These are phyloP conservation scores for Suillus plorans DNA, from an alignment of 768 basidiomycete species.

Conservation along the genomic window DNA sequence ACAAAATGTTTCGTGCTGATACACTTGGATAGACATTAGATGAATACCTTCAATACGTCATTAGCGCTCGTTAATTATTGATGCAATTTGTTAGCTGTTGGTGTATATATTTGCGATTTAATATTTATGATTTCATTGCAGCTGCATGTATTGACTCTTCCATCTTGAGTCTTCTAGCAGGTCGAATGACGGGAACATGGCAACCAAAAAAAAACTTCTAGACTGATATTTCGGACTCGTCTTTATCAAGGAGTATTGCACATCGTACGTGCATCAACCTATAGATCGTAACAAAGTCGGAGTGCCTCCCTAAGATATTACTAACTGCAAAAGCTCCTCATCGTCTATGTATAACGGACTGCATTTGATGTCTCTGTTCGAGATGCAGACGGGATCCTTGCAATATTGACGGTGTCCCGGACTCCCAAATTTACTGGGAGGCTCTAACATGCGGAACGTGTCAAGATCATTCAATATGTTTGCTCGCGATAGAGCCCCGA, in stretches of 20 bases:
- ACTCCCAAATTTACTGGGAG: too few species aligned
- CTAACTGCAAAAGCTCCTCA: neutral
- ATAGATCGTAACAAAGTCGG: neutral
- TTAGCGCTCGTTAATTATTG: slow-evolving; percentile 15
- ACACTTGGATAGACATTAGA: slow-evolving; percentile 23
- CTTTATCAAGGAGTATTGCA: neutral
- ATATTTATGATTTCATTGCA: neutral
- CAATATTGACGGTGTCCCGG: neutral
- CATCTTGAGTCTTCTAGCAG: neutral
- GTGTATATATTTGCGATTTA: slow-evolving; percentile 1
- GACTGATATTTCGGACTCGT: neutral
- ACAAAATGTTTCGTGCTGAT: slow-evolving; percentile 4
- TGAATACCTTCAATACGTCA: slow-evolving; percentile 29
- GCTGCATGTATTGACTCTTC: neutral
- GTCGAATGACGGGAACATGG: neutral
- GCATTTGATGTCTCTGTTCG: neutral
- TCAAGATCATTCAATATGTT: neutral
- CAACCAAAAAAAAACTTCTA: neutral
- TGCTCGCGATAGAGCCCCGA: too few species aligned
- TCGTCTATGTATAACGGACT: neutral
- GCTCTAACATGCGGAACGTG: neutral
- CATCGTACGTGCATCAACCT: neutral
- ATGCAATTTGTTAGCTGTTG: neutral
- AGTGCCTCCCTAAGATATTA: neutral
- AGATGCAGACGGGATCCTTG: neutral